Evolutionary conservation across 176 grass and related monocot genomes (phyloP), one percentile per base, ranked within the genome.

Genomic region (Oryza brachyantha): DNA sequence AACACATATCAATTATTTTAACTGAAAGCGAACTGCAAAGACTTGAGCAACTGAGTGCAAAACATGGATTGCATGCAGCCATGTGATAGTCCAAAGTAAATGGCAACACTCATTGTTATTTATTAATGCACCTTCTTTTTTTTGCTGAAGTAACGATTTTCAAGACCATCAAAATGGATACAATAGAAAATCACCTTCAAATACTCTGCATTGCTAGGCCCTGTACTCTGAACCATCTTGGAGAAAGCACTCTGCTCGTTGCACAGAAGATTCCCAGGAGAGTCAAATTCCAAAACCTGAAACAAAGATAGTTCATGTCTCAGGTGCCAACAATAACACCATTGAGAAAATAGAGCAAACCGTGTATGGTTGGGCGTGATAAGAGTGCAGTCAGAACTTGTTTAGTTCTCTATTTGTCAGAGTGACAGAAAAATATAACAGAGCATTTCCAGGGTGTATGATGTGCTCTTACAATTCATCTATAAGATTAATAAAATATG

Each of bases 141-240:
- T n/a, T n/a, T n/a, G n/a, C n/a, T n/a, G n/a, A n/a, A n/a, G n/a
- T n/a, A n/a, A n/a, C n/a, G n/a, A n/a, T n/a, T n/a, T n/a, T n/a
- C n/a, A n/a, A n/a, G n/a, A n/a, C n/a, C n/a, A n/a, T n/a, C n/a
- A n/a, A n/a, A n/a, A n/a, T n/a, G n/a, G n/a, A n/a, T n/a, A 41
- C 10, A 0, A 7, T 58, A 76, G 32, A 57, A 42, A 62, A 64
- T 12, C 93, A 95, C 96, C 92, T 85, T 92, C 78, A 99, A 81
- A 61, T 99, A 99, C 87, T 99, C 87, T 59, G 96, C 90, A 66
- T 99, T 99, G 78, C 86, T 86, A 85, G 90, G 80, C 58, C 96
- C 96, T 79, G 96, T 99, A 73, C 96, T 99, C 71, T 95, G 86
- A 64, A 99, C 96, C 96, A 99, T 95, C 77, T 95, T 91, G 58